Evolutionary conservation across 2,329 filamentous ascomycete genomes (phyloP).

Genomic region (Cryoendolithus antarcticus): DNA sequence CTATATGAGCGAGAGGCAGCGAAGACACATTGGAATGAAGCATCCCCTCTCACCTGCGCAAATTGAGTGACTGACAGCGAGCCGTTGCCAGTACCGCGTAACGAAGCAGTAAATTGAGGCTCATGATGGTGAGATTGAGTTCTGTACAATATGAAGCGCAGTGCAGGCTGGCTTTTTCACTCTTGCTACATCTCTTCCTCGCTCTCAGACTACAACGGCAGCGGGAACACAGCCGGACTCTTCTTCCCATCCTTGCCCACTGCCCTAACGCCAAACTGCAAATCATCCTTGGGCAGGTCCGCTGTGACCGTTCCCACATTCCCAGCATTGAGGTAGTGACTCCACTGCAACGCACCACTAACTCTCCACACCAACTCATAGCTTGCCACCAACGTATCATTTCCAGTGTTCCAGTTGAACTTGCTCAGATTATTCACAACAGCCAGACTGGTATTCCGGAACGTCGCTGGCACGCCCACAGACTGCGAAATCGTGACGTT

Average conservation of each 20-base stretch:
- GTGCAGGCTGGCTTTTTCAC: no score
- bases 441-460: conserved; percentile 12
- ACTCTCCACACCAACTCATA: conserved; percentile 48
- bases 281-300: conserved; percentile 44
- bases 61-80: no score
- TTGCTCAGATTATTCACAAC: conserved; percentile 33
- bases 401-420: conserved; percentile 35
- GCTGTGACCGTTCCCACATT: conserved; percentile 34
- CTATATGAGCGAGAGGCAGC: no score
- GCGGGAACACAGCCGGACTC: conserved; percentile 36
- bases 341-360: conserved; percentile 34
- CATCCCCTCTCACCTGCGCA: no score
- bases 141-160: no score
- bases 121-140: no score
- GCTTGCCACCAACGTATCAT: conserved; percentile 29
- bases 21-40: no score
- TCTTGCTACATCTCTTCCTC: no score
- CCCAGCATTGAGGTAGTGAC: conserved; percentile 31
- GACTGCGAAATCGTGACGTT: conserved; percentile 34
- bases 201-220: conserved; percentile 15
- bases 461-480: conserved; percentile 16
- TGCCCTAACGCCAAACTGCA: conserved; percentile 43
- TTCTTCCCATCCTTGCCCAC: conserved; percentile 40
- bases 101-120: no score
- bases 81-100: no score